Percentiles rank a stretch among this genome's conserved stretches.
Evolutionary conservation across 371 early-diverging fungal species (phyloP).

Genomic region (Lichtheimia hyalospora): DNA sequence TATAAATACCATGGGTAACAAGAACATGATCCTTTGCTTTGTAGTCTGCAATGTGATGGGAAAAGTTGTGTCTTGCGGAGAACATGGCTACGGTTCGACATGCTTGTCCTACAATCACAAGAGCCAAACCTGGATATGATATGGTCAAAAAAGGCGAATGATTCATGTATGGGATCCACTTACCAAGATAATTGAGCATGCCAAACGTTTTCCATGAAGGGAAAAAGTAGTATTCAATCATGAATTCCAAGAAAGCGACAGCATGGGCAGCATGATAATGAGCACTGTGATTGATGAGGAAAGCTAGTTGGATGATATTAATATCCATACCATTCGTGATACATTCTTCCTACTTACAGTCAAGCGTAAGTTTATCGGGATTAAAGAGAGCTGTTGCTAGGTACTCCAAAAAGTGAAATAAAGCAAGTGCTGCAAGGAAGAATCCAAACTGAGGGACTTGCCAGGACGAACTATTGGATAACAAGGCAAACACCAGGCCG

Average conservation of each 20-base stretch:
- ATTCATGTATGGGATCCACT: not conserved
- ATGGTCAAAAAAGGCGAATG: not conserved
- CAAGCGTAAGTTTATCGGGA: conserved; percentile 57
- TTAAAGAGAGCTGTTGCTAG: conserved; percentile 75
- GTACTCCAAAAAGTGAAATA: conserved; percentile 82
- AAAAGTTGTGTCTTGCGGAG: conserved; percentile 79
- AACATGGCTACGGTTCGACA: conserved; percentile 79
- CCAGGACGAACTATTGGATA: conserved; percentile 4
- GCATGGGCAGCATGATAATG: conserved; percentile 75
- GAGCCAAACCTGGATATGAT: conserved; percentile 47
- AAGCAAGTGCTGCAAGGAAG: conserved; percentile 60
- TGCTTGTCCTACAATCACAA: conserved; percentile 64
- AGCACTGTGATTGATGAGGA: conserved; percentile 73
- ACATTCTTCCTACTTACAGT: conserved; percentile 50
- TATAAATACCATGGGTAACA: conserved; percentile 79
- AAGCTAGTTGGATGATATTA: conserved; percentile 49
- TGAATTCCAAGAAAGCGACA: conserved; percentile 67
- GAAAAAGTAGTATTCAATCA: conserved; percentile 66
- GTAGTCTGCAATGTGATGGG: conserved; percentile 68
- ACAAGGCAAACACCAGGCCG: conserved; percentile 36
- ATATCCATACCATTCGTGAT: not conserved
- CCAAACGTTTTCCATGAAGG: conserved; percentile 61
- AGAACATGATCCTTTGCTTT: conserved; percentile 70
- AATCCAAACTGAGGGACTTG: conserved; percentile 58
- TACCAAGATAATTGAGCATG: conserved; percentile 57